These are phyloP conservation scores for Thalassiosira delicatula DNA, from an alignment of 352 stramenopile genomes.

Conservation along the genomic window DNA sequence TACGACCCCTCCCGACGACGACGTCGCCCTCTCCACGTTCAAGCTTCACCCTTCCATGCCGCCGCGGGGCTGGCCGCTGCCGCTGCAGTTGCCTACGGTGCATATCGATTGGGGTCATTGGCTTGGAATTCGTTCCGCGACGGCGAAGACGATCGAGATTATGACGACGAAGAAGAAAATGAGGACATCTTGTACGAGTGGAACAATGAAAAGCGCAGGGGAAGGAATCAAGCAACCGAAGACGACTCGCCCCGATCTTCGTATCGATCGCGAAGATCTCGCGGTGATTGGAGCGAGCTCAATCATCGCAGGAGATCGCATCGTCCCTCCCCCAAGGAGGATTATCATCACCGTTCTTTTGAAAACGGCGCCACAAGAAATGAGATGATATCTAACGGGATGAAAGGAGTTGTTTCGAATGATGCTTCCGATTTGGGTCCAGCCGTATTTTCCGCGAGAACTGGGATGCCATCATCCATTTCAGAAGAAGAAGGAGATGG, in stretches of 20 bases:
- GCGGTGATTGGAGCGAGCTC: conserved; percentile 23
- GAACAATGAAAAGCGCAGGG: conserved; percentile 1
- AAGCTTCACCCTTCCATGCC: conserved; percentile 7
- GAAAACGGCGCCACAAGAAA: not conserved
- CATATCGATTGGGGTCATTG: conserved; percentile 46
- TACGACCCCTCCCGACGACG: conserved; percentile 7
- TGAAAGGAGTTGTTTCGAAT: not conserved
- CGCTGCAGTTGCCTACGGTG: conserved; percentile 41
- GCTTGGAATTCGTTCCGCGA: conserved; percentile 35
- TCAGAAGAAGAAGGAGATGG: not conserved
- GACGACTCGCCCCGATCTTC: not conserved
- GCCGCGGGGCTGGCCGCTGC: conserved; percentile 18
- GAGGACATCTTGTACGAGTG: conserved; percentile 24
- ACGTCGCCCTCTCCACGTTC: not conserved
- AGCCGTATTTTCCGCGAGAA: too few species aligned
- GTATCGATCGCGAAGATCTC: conserved; percentile 20
- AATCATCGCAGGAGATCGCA: conserved; percentile 17
- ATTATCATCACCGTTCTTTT: conserved; percentile 13
- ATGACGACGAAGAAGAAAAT: not conserved
- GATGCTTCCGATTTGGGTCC: too few species aligned
- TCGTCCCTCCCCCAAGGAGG: conserved; percentile 26
- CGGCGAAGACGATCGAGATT: not conserved
- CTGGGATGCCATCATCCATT: too few species aligned
- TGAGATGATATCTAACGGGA: not conserved
- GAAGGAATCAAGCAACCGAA: not conserved